Percentiles rank a stretch among this genome's conserved stretches.
Evolutionary conservation across 371 early-diverging fungal genomes (phyloP).

Genomic region (Rhizopus sp.): DNA sequence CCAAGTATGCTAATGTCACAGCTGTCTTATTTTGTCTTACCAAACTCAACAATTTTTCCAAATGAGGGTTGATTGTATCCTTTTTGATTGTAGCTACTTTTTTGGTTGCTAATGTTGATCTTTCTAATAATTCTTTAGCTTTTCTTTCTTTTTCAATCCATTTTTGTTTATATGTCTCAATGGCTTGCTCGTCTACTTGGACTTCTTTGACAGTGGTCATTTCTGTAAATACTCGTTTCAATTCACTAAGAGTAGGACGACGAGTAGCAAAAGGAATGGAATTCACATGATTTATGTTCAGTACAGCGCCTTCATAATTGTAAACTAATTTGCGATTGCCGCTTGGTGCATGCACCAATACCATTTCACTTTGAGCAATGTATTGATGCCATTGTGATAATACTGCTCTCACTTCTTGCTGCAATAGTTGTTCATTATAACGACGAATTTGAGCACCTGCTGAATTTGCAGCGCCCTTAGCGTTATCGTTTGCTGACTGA

Average conservation of each 20-base stretch:
- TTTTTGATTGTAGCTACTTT: conserved; percentile 3
- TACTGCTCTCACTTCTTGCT: conserved; percentile 76
- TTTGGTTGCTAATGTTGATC: conserved; percentile 24
- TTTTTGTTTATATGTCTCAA: conserved; percentile 23
- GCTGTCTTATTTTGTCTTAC: conserved; percentile 60
- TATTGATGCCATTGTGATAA: conserved; percentile 69
- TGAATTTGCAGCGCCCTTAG: conserved; percentile 87
- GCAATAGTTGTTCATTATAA: conserved; percentile 82
- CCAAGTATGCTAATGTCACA: conserved; percentile 39
- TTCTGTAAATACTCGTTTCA: conserved; percentile 51
- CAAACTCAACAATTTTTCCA: conserved; percentile 45
- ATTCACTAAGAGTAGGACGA: conserved; percentile 71
- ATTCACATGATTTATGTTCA: conserved; percentile 55
- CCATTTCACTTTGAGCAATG: conserved; percentile 53
- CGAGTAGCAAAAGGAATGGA: conserved; percentile 78
- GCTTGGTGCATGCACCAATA: conserved; percentile 74
- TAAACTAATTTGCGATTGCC: conserved; percentile 63
- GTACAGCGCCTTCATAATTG: conserved; percentile 62
- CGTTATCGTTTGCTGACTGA: conserved; percentile 81
- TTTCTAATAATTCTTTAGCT: conserved; percentile 27
- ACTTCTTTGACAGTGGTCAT: conserved; percentile 60
- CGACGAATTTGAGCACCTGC: conserved; percentile 91
- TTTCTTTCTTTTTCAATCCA: no score
- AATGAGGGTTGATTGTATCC: conserved; percentile 15
- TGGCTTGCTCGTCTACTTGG: conserved; percentile 40